Percentiles rank a stretch among this genome's conserved stretches.
These are phyloP conservation scores for Russula sp. DNA, from an alignment of 768 basidiomycete genomes.

Conservation along the genomic window DNA sequence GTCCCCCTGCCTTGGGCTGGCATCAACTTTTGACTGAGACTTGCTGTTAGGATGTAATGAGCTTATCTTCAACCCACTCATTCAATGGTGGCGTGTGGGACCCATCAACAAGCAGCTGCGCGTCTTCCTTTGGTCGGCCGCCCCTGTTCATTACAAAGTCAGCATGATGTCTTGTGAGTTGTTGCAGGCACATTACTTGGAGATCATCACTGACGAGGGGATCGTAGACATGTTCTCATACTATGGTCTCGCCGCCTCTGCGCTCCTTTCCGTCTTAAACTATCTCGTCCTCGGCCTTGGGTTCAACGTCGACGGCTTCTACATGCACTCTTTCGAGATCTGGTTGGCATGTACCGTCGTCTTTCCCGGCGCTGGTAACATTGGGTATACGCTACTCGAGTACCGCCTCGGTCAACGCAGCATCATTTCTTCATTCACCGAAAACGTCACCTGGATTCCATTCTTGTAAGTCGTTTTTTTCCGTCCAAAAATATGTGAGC, in stretches of 20 bases:
- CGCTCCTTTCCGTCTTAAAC: slow-evolving; percentile 56
- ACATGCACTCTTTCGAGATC: slow-evolving; percentile 65
- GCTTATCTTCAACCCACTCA: slow-evolving; percentile 79
- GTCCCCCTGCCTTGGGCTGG: slow-evolving; percentile 18
- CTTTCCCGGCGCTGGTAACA: slow-evolving; percentile 60
- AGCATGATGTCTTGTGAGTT: slow-evolving; percentile 65
- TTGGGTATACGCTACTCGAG: slow-evolving; percentile 60
- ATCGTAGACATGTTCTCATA: slow-evolving; percentile 39
- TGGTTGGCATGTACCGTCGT: slow-evolving; percentile 68
- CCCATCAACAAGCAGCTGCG: slow-evolving; percentile 80
- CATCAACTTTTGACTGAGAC: neutral
- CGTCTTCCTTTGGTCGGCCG: slow-evolving; percentile 65
- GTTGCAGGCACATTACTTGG: too few relatives aligned
- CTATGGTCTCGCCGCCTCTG: slow-evolving; percentile 59
- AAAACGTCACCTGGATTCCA: slow-evolving; percentile 58
- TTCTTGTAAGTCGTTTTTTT: slow-evolving; percentile 55
- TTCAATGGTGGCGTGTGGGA: slow-evolving; percentile 68
- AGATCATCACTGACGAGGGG: neutral
- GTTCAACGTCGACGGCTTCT: slow-evolving; percentile 58
- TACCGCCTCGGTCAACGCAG: slow-evolving; percentile 57
- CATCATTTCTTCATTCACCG: slow-evolving; percentile 42
- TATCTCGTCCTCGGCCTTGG: slow-evolving; percentile 62
- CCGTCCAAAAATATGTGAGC: neutral
- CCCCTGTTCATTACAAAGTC: slow-evolving; percentile 79
- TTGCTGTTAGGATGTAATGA: slow-evolving; percentile 51